A percentile compares a stretch with the other conserved stretches of the same genome.
Evolutionary conservation across 179 eudicot genomes (phyloP).

Genomic region (Spergularia azorica): DNA sequence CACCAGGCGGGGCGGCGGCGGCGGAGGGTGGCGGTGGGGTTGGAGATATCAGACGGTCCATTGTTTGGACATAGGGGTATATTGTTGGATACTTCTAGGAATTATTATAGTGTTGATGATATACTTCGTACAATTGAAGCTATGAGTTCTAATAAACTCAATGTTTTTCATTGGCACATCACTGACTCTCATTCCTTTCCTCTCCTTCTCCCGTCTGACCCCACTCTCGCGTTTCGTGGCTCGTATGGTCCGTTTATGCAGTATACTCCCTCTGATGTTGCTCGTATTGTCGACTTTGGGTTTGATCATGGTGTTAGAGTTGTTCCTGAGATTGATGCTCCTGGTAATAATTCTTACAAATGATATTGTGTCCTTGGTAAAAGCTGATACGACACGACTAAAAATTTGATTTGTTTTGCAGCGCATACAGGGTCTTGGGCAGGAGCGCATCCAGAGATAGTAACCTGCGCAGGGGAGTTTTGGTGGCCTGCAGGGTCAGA

Average conservation of each 20-base stretch:
- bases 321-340: constrained; percentile 88
- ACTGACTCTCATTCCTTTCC: constrained; percentile 95
- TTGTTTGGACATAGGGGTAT: constrained; percentile 61
- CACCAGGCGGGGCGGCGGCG: background rate
- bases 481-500: constrained; percentile 75
- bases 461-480: constrained; percentile 76
- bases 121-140: constrained; percentile 63
- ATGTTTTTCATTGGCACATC: constrained; percentile 96
- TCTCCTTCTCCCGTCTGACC: constrained; percentile 65
- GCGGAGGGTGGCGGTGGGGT: constrained; percentile 39
- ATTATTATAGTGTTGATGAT: constrained; percentile 59
- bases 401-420: constrained; percentile 28
- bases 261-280: constrained; percentile 70
- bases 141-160: constrained; percentile 73
- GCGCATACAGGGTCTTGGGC: constrained; percentile 97
- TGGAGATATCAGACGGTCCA: constrained; percentile 51
- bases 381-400: background rate
- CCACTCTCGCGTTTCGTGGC: constrained; percentile 58
- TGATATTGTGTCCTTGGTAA: too few relatives aligned
- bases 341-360: constrained; percentile 44
- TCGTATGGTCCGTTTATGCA: constrained; percentile 70
- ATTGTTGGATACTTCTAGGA: constrained; percentile 81
- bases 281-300: constrained; percentile 65
- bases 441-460: constrained; percentile 84
- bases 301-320: constrained; percentile 84